Evolutionary conservation across 306 rosid species (phyloP).

Genomic region (Medicago lupulina): DNA sequence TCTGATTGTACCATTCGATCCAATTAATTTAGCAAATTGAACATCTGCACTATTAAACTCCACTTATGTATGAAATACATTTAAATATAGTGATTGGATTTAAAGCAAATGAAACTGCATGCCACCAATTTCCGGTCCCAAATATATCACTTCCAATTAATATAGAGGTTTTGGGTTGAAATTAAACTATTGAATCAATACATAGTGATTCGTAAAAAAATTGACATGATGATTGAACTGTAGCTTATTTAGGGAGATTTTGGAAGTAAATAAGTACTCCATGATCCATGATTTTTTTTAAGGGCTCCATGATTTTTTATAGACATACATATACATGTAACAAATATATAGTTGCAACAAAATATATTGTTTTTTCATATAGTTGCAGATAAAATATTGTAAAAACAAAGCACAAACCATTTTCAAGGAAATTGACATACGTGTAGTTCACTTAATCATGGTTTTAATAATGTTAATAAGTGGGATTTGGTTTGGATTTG

Average conservation of each 20-base stretch:
- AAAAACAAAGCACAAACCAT: conserved; percentile 25
- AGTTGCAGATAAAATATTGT: conserved; percentile 1
- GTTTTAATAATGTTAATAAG: conserved; percentile 41
- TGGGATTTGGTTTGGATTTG: conserved; percentile 78
- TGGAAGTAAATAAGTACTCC: no score
- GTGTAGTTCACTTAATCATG: conserved; percentile 39
- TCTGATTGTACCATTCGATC: not conserved
- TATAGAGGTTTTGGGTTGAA: not conserved
- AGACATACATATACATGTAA: no score
- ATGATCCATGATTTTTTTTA: not conserved
- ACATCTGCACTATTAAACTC: no score
- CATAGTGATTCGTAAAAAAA: no score
- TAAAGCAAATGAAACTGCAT: conserved; percentile 1
- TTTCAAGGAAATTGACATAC: conserved; percentile 39
- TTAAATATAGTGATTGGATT: not conserved
- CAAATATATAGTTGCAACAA: no score
- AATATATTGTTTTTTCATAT: not conserved
- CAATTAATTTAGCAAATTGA: not conserved
- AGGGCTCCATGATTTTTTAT: no score
- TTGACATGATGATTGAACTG: no score
- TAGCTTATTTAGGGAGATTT: no score
- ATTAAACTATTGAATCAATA: not conserved
- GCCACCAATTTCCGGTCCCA: not conserved
- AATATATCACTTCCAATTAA: conserved; percentile 20
- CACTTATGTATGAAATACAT: no score